Conservation (phyloP, 768 basidiomycete genomes). For the Podaxis sp. region DNA sequence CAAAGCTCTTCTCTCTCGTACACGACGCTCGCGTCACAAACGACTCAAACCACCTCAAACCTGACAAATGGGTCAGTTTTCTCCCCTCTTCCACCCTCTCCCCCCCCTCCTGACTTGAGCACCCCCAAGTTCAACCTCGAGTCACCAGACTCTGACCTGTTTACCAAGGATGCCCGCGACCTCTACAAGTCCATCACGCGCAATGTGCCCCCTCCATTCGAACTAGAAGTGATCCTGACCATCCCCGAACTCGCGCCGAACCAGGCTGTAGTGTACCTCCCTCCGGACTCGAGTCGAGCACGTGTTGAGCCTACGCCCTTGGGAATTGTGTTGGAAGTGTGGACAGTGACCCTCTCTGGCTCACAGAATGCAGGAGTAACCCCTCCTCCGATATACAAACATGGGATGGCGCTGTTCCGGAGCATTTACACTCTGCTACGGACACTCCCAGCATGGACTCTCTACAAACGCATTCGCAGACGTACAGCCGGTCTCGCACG, state of each 20-base stretch:
- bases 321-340: slow-evolving; percentile 35
- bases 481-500: slow-evolving; percentile 26
- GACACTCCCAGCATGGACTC: slow-evolving; percentile 73
- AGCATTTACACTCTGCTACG: slow-evolving; percentile 71
- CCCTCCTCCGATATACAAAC: slow-evolving; percentile 63
- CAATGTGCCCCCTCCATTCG: background rate
- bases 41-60: slow-evolving; percentile 40
- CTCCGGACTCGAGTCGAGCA: slow-evolving; percentile 54
- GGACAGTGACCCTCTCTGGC: slow-evolving; percentile 8
- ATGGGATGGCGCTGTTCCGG: slow-evolving; percentile 77
- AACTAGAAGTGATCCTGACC: slow-evolving; percentile 49
- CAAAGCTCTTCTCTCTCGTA: slow-evolving; percentile 75
- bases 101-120: slow-evolving; percentile 39
- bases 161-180: slow-evolving; percentile 12
- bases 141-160: slow-evolving; percentile 15
- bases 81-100: slow-evolving; percentile 24
- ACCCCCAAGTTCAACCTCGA: slow-evolving; percentile 23
- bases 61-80: slow-evolving; percentile 77
- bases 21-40: slow-evolving; percentile 67
- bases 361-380: background rate
- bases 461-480: slow-evolving; percentile 56
- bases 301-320: slow-evolving; percentile 68
- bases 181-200: slow-evolving; percentile 12
- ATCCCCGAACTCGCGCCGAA: slow-evolving; percentile 67
- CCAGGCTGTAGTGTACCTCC: slow-evolving; percentile 67